Conservation (phyloP, 2,329 filamentous ascomycete genomes). For the Corynespora cassiicola region DNA sequence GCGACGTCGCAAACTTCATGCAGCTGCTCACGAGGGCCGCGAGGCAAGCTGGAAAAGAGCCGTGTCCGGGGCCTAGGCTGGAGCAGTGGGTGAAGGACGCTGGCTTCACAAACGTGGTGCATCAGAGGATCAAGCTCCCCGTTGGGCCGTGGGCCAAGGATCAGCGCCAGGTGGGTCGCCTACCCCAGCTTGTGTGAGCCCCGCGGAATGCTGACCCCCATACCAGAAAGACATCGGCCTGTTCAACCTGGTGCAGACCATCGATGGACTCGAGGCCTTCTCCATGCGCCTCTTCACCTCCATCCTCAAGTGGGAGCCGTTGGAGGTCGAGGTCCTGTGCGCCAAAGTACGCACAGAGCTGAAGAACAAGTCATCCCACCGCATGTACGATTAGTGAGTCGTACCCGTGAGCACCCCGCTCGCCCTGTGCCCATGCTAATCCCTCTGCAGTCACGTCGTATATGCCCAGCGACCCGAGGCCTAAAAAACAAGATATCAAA, state of each 20-base stretch:
- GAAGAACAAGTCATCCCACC: slow-evolving; percentile 30
- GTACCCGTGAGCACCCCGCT: neutral
- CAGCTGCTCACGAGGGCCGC: slow-evolving; percentile 15
- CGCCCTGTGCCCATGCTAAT: neutral
- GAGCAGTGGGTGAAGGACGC: slow-evolving; percentile 39
- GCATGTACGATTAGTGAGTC: slow-evolving; percentile 28
- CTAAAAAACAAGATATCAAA: too few species aligned
- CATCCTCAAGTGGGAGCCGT: slow-evolving; percentile 48
- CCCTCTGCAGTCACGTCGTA: slow-evolving; percentile 10
- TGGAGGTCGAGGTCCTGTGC: slow-evolving; percentile 52
- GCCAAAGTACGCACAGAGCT: slow-evolving; percentile 34
- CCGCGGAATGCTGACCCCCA: slow-evolving; percentile 21
- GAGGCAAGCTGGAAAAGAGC: slow-evolving; percentile 15
- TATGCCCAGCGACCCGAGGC: slow-evolving; percentile 11
- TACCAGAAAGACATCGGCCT: slow-evolving; percentile 24
- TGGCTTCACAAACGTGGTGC: slow-evolving; percentile 39
- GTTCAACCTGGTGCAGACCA: slow-evolving; percentile 48
- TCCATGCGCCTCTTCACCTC: slow-evolving; percentile 49
- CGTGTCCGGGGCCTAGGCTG: slow-evolving; percentile 37
- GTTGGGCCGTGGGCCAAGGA: slow-evolving; percentile 25
- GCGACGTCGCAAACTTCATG: slow-evolving; percentile 16
- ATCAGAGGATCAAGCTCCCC: slow-evolving; percentile 31
- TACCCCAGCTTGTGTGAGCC: too few species aligned
- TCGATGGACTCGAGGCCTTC: slow-evolving; percentile 51
- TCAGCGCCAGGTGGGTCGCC: slow-evolving; percentile 8